These are phyloP conservation scores for Erigeron canadensis DNA, from an alignment of 129 eudicot genomes.

Conservation along the genomic window DNA sequence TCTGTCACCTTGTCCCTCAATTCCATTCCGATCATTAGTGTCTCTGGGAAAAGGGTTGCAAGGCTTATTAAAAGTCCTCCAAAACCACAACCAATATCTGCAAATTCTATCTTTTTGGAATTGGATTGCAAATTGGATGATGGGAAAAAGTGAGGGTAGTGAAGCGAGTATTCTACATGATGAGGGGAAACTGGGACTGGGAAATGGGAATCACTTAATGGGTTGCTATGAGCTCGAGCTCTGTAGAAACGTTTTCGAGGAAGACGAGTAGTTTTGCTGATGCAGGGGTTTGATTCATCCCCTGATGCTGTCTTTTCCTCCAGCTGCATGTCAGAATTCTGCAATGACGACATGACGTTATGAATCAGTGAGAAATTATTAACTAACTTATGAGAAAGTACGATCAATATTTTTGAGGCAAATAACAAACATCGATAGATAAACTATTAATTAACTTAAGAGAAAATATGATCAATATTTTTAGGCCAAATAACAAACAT, in stretches of 20 bases:
- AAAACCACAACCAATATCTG: slow-evolving; percentile 93
- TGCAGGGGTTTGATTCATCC: slow-evolving; percentile 51
- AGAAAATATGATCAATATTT: too few relatives aligned
- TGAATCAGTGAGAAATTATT: neutral
- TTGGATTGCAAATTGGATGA: slow-evolving; percentile 22
- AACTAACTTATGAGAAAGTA: neutral
- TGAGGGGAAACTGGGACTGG: slow-evolving; percentile 78
- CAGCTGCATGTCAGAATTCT: slow-evolving; percentile 32
- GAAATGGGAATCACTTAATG: slow-evolving; percentile 94
- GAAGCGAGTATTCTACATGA: slow-evolving; percentile 67
- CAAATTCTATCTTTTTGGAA: slow-evolving; percentile 74
- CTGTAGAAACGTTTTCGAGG: slow-evolving; percentile 93
- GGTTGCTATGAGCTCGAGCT: slow-evolving; percentile 97
- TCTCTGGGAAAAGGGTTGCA: slow-evolving; percentile 78
- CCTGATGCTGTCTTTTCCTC: slow-evolving; percentile 34
- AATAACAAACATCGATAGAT: too few relatives aligned
- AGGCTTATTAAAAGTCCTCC: slow-evolving; percentile 88
- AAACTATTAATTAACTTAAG: too few relatives aligned
- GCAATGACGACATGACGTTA: neutral
- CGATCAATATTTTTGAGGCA: too few relatives aligned
- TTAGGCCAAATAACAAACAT: too few relatives aligned
- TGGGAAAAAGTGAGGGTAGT: slow-evolving; percentile 63
- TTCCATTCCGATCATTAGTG: slow-evolving; percentile 94
- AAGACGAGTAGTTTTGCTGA: slow-evolving; percentile 78
- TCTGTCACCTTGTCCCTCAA: slow-evolving; percentile 93